Conservation (phyloP, 441 rosid species). For the Francoa sonchifolia region DNA sequence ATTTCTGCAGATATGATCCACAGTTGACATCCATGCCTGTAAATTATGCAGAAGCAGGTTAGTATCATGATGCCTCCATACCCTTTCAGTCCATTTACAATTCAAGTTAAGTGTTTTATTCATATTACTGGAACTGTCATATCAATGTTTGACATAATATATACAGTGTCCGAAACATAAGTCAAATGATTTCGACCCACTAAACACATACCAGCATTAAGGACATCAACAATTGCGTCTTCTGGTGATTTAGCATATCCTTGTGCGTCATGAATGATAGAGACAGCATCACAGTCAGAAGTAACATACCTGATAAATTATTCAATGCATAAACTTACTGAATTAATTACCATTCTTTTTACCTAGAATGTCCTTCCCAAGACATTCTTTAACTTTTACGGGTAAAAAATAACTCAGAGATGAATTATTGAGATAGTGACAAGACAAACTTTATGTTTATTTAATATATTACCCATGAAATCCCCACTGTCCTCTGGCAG, state of each 20-base stretch:
- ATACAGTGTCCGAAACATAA: too few species aligned
- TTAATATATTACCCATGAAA: conserved; percentile 76
- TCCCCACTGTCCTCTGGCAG: conserved; percentile 55
- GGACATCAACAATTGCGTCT: conserved; percentile 69
- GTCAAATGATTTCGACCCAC: too few species aligned
- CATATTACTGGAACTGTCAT: too few species aligned
- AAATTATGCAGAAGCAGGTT: too few species aligned
- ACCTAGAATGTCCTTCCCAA: neutral
- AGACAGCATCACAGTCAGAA: conserved; percentile 80
- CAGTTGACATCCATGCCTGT: conserved; percentile 84
- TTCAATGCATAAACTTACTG: neutral
- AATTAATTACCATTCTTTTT: neutral
- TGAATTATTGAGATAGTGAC: too few species aligned
- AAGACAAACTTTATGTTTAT: too few species aligned
- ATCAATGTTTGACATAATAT: too few species aligned
- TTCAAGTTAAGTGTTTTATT: too few species aligned
- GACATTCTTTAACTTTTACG: neutral
- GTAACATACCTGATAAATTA: conserved; percentile 47
- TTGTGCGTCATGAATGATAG: conserved; percentile 43
- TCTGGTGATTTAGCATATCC: conserved; percentile 59
- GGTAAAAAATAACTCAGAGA: too few species aligned
- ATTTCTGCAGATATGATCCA: conserved; percentile 35
- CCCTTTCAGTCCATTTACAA: too few species aligned
- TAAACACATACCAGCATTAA: conserved; percentile 65
- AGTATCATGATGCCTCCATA: too few species aligned